phyloP scores from a whole-genome alignment of 495 filamentous ascomycete genomes.

The Neurospora intermedia region DNA sequence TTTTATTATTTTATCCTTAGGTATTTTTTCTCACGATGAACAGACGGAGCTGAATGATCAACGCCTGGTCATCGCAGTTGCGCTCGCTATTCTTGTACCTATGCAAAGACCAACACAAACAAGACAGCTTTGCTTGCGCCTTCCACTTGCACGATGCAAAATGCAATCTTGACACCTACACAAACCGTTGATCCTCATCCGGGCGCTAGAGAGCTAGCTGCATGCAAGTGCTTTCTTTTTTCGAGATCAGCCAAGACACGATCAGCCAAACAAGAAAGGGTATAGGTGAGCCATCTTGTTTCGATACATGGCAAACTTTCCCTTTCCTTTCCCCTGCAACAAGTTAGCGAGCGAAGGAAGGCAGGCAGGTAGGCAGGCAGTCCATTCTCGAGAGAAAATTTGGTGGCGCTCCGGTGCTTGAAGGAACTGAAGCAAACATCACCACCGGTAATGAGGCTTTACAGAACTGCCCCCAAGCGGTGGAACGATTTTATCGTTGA shows the following conservation, averaged over 20 bases:
- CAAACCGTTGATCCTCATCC: not conserved
- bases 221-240: not conserved
- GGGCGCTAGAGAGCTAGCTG: not conserved
- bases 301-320: not conserved
- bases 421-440: not conserved
- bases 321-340: not conserved
- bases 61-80: not conserved
- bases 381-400: not conserved
- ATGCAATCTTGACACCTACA: not conserved
- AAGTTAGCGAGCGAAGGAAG: not conserved
- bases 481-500: not conserved
- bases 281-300: not conserved
- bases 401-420: not conserved
- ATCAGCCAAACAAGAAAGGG: not conserved
- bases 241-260: not conserved
- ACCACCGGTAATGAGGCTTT: not conserved
- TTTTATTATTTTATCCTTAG: no score
- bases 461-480: not conserved
- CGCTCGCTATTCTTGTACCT: not conserved
- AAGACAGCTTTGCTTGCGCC: not conserved
- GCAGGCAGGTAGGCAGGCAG: not conserved
- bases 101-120: not conserved
- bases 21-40: no score
- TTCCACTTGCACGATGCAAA: not conserved
- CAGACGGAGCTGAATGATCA: not conserved